Percentiles rank a stretch among this genome's conserved stretches.
These are phyloP conservation scores for Nicotiana paniculata DNA, from an alignment of 257 asterid genomes.

Conservation along the genomic window DNA sequence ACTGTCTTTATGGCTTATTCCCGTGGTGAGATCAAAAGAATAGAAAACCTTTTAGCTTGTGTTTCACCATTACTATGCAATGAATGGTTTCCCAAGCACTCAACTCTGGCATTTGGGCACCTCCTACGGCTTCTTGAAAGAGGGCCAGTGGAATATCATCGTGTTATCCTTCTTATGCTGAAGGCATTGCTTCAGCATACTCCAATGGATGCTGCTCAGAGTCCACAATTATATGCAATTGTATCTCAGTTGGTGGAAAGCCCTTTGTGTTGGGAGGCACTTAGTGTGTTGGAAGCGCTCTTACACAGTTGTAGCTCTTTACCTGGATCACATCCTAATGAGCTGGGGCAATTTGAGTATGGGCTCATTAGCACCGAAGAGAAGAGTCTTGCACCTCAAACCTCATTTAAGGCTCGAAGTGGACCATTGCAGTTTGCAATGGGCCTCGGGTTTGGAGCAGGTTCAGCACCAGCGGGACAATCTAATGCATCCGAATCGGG, in stretches of 20 bases:
- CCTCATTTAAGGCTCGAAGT: constrained; percentile 86
- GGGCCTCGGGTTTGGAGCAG: constrained; percentile 20
- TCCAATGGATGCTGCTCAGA: constrained; percentile 90
- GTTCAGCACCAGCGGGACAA: constrained; percentile 46
- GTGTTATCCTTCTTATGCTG: constrained; percentile 83
- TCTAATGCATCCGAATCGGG: constrained; percentile 46
- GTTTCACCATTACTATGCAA: constrained; percentile 84
- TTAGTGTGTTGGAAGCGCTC: constrained; percentile 94
- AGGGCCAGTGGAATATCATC: constrained; percentile 89
- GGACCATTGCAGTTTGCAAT: constrained; percentile 85
- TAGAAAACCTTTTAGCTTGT: constrained; percentile 86
- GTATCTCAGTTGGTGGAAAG: constrained; percentile 98
- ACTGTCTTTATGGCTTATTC: constrained; percentile 82
- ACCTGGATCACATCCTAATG: constrained; percentile 76
- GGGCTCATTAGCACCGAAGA: constrained; percentile 67
- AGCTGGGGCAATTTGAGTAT: constrained; percentile 51
- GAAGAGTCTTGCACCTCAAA: constrained; percentile 67
- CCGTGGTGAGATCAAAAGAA: constrained; percentile 73
- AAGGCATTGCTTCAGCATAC: constrained; percentile 98
- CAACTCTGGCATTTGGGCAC: constrained; percentile 90
- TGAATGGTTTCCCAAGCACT: constrained; percentile 96
- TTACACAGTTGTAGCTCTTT: constrained; percentile 88
- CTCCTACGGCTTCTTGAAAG: constrained; percentile 76
- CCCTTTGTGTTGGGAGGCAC: constrained; percentile 96
- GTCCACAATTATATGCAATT: constrained; percentile 94